Evolutionary conservation across 73 alveolate species (phyloP).

Genomic region (Paraurostyla sp.): DNA sequence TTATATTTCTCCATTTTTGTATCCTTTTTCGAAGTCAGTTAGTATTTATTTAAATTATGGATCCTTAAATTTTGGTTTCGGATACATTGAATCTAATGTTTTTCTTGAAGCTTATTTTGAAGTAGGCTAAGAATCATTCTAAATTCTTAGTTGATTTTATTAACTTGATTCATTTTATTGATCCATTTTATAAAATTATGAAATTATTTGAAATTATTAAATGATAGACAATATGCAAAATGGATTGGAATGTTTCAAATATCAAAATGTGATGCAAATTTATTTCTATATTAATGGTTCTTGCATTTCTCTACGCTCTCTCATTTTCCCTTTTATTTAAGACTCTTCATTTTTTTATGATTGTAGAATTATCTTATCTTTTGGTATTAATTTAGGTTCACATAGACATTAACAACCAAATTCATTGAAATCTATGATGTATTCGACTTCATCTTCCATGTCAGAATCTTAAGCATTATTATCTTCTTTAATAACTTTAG

Average conservation of each 20-base stretch:
- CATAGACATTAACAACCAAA: background rate
- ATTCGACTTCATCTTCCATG: background rate
- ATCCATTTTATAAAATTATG: no score
- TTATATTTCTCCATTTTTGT: constrained; percentile 12
- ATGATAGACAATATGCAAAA: no score
- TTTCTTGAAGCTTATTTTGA: background rate
- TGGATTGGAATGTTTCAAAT: no score
- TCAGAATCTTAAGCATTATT: background rate
- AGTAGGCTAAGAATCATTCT: background rate
- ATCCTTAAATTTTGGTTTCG: constrained; percentile 7
- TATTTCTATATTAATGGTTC: no score
- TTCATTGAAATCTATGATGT: background rate
- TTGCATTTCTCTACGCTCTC: no score
- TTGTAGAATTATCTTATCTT: no score
- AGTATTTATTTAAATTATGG: background rate
- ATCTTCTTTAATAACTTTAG: background rate
- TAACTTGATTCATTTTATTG: no score
- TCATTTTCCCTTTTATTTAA: no score
- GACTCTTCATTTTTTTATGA: no score
- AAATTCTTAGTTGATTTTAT: background rate
- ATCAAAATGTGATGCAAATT: no score
- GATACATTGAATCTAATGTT: background rate
- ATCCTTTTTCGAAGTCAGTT: constrained; percentile 4
- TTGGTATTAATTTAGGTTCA: background rate
- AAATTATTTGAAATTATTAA: no score